phyloP scores from a whole-genome alignment of 352 stramenopile genomes.

The Phytophthora capsici region DNA sequence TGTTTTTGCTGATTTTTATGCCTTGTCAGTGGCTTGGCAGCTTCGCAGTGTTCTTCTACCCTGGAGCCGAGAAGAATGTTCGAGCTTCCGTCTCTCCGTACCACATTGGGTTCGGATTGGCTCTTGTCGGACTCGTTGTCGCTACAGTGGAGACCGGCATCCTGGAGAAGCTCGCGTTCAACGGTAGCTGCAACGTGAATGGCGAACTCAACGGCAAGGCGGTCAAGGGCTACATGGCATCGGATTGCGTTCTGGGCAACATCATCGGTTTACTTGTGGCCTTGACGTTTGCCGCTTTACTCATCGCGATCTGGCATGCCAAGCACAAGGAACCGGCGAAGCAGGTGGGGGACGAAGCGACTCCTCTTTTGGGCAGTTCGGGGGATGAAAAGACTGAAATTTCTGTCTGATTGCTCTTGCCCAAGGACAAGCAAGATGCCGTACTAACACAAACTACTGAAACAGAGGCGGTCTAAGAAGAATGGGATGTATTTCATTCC shows the following conservation, averaged over 20 bases:
- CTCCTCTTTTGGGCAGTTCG: constrained; percentile 51
- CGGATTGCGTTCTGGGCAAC: constrained; percentile 80
- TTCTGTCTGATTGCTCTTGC: constrained; percentile 15
- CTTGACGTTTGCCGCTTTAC: constrained; percentile 45
- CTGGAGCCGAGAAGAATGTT: constrained; percentile 52
- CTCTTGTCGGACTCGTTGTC: constrained; percentile 67
- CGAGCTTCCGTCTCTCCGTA: constrained; percentile 58
- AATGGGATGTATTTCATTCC: constrained; percentile 28
- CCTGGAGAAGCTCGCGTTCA: constrained; percentile 87
- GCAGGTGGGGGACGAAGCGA: constrained; percentile 41
- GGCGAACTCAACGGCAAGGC: constrained; percentile 62
- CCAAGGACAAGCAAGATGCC: constrained; percentile 4
- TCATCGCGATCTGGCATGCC: constrained; percentile 59
- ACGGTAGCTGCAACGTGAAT: constrained; percentile 83
- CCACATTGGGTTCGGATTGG: constrained; percentile 73
- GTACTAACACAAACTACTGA: neutral
- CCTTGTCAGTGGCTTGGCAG: constrained; percentile 59
- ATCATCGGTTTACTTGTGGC: constrained; percentile 71
- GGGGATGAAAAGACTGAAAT: constrained; percentile 37
- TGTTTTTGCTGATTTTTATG: constrained; percentile 2
- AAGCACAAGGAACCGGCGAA: constrained; percentile 43
- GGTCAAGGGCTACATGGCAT: constrained; percentile 78
- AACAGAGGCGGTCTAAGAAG: neutral
- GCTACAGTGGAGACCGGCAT: constrained; percentile 73
- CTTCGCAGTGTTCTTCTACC: constrained; percentile 81